Base-by-base conservation (phyloP, 139 green algal species). In the Marvania coccoides region DNA sequence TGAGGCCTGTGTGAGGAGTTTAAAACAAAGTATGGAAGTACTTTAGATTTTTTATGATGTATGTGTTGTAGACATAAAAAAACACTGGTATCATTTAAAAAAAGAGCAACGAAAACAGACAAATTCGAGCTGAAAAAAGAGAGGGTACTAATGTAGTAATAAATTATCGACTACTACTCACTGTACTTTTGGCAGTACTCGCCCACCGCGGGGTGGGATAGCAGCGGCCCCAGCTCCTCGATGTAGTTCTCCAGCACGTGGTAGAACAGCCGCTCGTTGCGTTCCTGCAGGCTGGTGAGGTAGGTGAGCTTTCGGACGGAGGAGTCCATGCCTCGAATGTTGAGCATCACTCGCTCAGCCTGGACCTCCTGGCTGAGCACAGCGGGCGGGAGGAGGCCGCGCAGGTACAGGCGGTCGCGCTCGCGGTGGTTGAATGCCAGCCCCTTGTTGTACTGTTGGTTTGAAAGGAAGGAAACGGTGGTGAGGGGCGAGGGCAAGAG, bases 221-320 rank as follows among this genome's bases (percentile, higher is more conserved):
- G 65, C 30, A 96, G 68, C 0, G 88, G 89, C 71, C 92, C 67
- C 60, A 96, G 80, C 82, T 95, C 88, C 70, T 92, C 86, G 29
- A 93, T 81, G 74, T 94, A 77, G 54, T 91, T 79, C 48, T 77
- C 55, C 36, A 96, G 72, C 45, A 96, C 87, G 9, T 87, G 74
- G 77, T 90, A 91, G 78, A 92, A 96, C 0, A 96, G 83, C 13
- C 83, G 75, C 73, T 96, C 87, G 64, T 95, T 96, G 45, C 90
- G 77, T 69, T 94, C 88, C 40, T 74, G 80, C 47, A 92, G 69
- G 6, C 65, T 74, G 38, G 81, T 74, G 24, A 96, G 58, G 74
- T 96, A 95, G 4, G 66, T 85, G 68, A 85, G 81, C 71, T 85
- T 88, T 54, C 92, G 82, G 23, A 96, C 47, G 55, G 82, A 61